Evolutionary conservation across 2,329 filamentous ascomycete species (phyloP).

Genomic region (Fusarium miscanthi): DNA sequence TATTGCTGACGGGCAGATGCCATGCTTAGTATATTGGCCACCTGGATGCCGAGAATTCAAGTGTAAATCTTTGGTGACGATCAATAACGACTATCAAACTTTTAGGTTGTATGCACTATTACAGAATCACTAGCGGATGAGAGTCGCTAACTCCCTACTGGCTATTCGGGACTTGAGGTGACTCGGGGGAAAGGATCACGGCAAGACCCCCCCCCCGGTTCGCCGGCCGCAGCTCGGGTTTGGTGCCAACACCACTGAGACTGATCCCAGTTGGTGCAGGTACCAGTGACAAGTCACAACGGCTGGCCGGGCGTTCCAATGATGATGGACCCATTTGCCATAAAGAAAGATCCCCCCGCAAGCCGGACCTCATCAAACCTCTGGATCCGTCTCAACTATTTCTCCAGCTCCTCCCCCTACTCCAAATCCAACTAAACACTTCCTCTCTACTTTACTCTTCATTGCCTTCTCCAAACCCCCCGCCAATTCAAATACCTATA

Average conservation of each 20-base stretch:
- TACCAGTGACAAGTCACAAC: slow-evolving; percentile 39
- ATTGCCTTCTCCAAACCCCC: background rate
- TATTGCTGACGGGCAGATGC: slow-evolving; percentile 14
- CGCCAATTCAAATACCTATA: background rate
- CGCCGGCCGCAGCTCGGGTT: slow-evolving; percentile 41
- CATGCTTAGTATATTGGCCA: slow-evolving; percentile 20
- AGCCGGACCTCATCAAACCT: slow-evolving; percentile 40
- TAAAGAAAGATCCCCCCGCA: slow-evolving; percentile 46
- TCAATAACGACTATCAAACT: slow-evolving; percentile 8
- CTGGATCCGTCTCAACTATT: slow-evolving; percentile 32
- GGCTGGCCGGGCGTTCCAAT: slow-evolving; percentile 36
- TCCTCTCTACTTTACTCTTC: slow-evolving; percentile 11
- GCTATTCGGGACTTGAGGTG: slow-evolving; percentile 40
- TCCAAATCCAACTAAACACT: slow-evolving; percentile 4
- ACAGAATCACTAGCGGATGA: slow-evolving; percentile 7
- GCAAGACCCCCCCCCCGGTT: slow-evolving; percentile 43
- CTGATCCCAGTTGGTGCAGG: slow-evolving; percentile 38
- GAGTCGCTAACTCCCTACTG: slow-evolving; percentile 28
- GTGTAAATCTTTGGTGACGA: slow-evolving; percentile 19
- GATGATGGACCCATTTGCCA: slow-evolving; percentile 40
- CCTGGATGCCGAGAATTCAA: slow-evolving; percentile 25
- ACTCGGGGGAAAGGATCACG: slow-evolving; percentile 48
- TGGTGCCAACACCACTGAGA: background rate
- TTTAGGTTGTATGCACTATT: background rate
- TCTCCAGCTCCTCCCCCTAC: slow-evolving; percentile 21